Conservation (phyloP, 345 rosid genomes). For the Trapa incisa region DNA sequence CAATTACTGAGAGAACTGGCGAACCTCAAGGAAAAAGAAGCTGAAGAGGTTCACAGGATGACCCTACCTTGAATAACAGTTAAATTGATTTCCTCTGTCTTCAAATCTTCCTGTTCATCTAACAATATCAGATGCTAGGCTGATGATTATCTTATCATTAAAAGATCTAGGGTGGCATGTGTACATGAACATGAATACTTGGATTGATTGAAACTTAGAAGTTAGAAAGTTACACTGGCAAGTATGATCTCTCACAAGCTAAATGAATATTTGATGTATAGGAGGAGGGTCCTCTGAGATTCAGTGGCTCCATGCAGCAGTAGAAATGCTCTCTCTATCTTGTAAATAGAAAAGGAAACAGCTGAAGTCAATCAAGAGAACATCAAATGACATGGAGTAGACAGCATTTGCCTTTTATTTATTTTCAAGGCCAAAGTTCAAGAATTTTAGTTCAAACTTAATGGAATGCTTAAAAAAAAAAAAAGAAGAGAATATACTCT, state of each 20-base stretch:
- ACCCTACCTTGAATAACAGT: too few relatives aligned
- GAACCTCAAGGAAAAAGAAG: too few relatives aligned
- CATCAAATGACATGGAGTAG: background rate
- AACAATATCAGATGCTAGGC: too few relatives aligned
- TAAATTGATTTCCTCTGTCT: too few relatives aligned
- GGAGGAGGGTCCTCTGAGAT: background rate
- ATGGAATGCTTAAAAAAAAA: background rate
- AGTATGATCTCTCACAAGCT: background rate
- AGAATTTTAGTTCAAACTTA: background rate
- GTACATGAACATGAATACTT: too few relatives aligned
- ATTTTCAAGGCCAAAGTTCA: background rate
- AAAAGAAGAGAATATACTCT: background rate
- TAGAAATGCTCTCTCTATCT: conserved; percentile 10
- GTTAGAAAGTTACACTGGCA: background rate
- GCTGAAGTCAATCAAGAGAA: background rate
- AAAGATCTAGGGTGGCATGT: too few relatives aligned
- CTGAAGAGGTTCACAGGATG: too few relatives aligned
- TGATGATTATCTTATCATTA: too few relatives aligned
- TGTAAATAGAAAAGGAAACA: background rate
- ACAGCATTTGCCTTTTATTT: background rate
- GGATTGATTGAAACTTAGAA: too few relatives aligned
- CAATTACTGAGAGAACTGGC: too few relatives aligned
- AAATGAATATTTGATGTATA: background rate
- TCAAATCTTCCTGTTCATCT: too few relatives aligned
- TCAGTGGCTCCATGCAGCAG: conserved; percentile 7